A percentile compares a stretch with the other conserved stretches of the same genome.
Conservation (phyloP, 805 yeast species). For the Hanseniaspora nectarophila region DNA sequence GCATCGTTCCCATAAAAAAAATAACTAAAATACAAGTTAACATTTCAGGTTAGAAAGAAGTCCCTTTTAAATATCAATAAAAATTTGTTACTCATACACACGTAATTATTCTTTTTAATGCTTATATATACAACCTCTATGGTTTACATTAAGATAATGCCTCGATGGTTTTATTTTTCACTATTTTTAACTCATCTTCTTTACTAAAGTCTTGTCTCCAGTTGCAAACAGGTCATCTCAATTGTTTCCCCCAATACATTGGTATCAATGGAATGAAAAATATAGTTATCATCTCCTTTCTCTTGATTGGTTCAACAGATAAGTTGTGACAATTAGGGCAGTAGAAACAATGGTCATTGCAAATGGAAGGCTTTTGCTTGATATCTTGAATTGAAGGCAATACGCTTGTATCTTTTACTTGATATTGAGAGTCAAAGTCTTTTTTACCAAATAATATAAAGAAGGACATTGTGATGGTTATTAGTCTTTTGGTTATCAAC, state of each 20-base stretch:
- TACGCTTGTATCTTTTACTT: constrained; percentile 17
- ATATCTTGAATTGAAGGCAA: constrained; percentile 3
- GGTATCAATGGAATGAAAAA: constrained; percentile 48
- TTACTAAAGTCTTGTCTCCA: constrained; percentile 33
- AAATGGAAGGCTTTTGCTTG: constrained; percentile 1
- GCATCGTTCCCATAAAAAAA: too few species aligned
- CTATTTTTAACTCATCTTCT: constrained; percentile 26
- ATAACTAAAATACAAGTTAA: too few species aligned
- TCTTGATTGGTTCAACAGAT: constrained; percentile 40
- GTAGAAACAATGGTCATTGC: constrained; percentile 24
- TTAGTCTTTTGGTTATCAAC: too few species aligned
- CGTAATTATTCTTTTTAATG: too few species aligned
- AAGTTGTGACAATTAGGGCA: constrained; percentile 52
- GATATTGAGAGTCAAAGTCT: constrained; percentile 26
- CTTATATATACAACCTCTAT: neutral
- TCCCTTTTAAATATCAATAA: too few species aligned
- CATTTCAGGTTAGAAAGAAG: too few species aligned
- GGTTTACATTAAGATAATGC: neutral
- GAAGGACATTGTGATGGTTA: constrained; percentile 21
- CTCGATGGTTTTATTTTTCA: constrained; percentile 18
- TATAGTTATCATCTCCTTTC: constrained; percentile 41
- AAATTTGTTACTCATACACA: too few species aligned
- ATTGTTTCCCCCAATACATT: constrained; percentile 39
- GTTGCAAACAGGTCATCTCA: constrained; percentile 42
- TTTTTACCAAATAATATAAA: constrained; percentile 29